These are phyloP conservation scores for Epichloe amarillans DNA, from an alignment of 2,329 filamentous ascomycete species.

Conservation along the genomic window DNA sequence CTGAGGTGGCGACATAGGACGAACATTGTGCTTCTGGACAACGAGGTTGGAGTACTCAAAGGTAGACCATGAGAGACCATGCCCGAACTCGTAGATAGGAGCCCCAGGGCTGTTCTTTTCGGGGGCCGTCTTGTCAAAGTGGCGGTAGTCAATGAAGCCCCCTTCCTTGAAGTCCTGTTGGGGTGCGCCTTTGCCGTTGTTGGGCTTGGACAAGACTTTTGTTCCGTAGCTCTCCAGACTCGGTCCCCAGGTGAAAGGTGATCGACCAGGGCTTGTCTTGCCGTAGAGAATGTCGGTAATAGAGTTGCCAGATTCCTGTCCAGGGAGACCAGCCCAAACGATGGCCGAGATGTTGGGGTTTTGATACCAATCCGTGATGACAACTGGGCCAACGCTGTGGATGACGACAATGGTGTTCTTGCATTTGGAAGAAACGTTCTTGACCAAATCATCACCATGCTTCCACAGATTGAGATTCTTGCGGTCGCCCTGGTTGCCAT, in stretches of 20 bases:
- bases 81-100: slow-evolving; percentile 71
- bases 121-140: slow-evolving; percentile 49
- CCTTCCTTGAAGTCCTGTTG: slow-evolving; percentile 67
- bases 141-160: slow-evolving; percentile 57
- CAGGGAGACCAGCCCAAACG: slow-evolving; percentile 64
- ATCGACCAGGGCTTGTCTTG: slow-evolving; percentile 62
- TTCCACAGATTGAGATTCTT: slow-evolving; percentile 89
- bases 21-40: slow-evolving; percentile 35
- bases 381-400: slow-evolving; percentile 69
- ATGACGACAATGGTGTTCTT: slow-evolving; percentile 88
- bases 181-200: slow-evolving; percentile 51
- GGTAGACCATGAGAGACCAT: slow-evolving; percentile 67
- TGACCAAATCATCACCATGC: slow-evolving; percentile 65
- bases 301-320: slow-evolving; percentile 70
- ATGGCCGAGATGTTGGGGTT: slow-evolving; percentile 74
- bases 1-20: slow-evolving; percentile 42
- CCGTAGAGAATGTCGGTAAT: slow-evolving; percentile 78
- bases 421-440: slow-evolving; percentile 63
- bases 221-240: slow-evolving; percentile 55
- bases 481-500: slow-evolving; percentile 75
- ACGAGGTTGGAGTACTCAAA: slow-evolving; percentile 61
- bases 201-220: slow-evolving; percentile 53
- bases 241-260: slow-evolving; percentile 68
- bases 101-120: slow-evolving; percentile 23
- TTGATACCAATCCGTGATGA: slow-evolving; percentile 61